A percentile compares a stretch with the other conserved stretches of the same genome.
These are phyloP conservation scores for Brassica balearica DNA, from an alignment of 441 rosid species.

Conservation along the genomic window DNA sequence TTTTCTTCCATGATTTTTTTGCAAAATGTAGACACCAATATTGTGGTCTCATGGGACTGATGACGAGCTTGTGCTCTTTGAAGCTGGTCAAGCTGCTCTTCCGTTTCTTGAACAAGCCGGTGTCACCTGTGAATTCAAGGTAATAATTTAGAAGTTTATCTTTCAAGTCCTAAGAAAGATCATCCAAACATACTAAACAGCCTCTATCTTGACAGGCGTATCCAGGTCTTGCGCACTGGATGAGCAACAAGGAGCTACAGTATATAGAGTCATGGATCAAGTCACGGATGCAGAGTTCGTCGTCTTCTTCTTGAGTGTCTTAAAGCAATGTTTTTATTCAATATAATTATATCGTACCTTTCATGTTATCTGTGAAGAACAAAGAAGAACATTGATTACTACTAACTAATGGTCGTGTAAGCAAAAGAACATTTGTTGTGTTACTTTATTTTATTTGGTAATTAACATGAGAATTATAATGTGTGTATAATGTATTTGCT, in stretches of 20 bases:
- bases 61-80: slow-evolving; percentile 66
- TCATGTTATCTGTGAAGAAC: neutral
- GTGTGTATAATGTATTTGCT: no score
- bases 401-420: no score
- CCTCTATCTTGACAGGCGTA: slow-evolving; percentile 50
- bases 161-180: neutral
- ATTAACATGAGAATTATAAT: no score
- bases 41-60: slow-evolving; percentile 79
- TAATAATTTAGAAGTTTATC: slow-evolving; percentile 24
- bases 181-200: neutral
- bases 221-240: slow-evolving; percentile 70
- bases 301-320: slow-evolving; percentile 26
- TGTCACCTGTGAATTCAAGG: slow-evolving; percentile 79
- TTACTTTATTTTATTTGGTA: no score
- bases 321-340: neutral
- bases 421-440: no score
- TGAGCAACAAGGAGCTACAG: slow-evolving; percentile 60
- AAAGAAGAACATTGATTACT: no score
- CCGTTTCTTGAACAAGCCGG: slow-evolving; percentile 60
- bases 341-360: no score
- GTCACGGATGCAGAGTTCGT: slow-evolving; percentile 55
- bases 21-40: slow-evolving; percentile 62
- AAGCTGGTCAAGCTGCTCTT: slow-evolving; percentile 82
- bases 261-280: slow-evolving; percentile 76
- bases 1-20: neutral